Conservation (phyloP, 148 eudicot species). For the Agrostemma githago region DNA sequence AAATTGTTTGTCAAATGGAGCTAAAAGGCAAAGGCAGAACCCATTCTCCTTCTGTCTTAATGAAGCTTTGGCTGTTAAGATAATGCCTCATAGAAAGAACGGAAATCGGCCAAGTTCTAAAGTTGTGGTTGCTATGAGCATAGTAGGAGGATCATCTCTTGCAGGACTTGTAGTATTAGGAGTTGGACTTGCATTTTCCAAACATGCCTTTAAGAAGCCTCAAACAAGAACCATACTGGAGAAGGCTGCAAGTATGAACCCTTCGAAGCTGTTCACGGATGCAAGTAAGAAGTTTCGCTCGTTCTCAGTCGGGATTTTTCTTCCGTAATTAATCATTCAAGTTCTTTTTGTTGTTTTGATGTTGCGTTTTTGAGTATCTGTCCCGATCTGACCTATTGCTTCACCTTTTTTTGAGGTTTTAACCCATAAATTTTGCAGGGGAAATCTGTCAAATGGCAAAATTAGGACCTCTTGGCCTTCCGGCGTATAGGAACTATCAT, state of each 20-base stretch:
- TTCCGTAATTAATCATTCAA: not conserved
- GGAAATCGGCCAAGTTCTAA: conserved; percentile 31
- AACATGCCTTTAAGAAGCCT: conserved; percentile 28
- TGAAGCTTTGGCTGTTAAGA: conserved; percentile 69
- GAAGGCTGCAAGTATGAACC: conserved; percentile 47
- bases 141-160: conserved; percentile 59
- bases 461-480: conserved; percentile 60
- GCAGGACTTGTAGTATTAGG: conserved; percentile 45
- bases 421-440: conserved; percentile 36
- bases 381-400: not conserved
- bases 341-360: not conserved
- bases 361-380: not conserved
- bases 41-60: conserved; percentile 41
- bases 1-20: conserved; percentile 44
- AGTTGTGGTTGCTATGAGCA: conserved; percentile 57
- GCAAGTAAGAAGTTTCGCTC: conserved; percentile 55
- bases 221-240: conserved; percentile 47
- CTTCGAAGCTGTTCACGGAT: conserved; percentile 56
- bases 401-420: not conserved
- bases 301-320: conserved; percentile 1
- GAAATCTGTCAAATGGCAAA: conserved; percentile 67
- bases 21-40: conserved; percentile 36
- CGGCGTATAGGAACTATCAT: conserved; percentile 56
- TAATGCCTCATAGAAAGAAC: conserved; percentile 27
- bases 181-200: conserved; percentile 32